phyloP scores from a whole-genome alignment of 306 rosid species.

The Lablab purpureus region DNA sequence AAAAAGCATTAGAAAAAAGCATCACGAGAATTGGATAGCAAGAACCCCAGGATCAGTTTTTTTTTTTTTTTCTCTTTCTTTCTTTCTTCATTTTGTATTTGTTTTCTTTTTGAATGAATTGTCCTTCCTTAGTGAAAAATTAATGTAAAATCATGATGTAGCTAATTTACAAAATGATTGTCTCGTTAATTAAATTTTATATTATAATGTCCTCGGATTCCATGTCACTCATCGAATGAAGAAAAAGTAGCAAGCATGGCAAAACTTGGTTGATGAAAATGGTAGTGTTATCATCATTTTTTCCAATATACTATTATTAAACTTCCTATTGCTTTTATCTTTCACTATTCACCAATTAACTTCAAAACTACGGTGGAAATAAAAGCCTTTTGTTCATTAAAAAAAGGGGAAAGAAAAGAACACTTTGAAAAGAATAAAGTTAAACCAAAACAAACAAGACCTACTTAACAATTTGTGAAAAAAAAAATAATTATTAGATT shows the following conservation, averaged over 20 bases:
- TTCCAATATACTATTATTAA: not conserved
- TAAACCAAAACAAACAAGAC: too few relatives aligned
- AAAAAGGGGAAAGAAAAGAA: not conserved
- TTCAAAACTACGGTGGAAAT: not conserved
- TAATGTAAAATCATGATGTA: slow-evolving; percentile 70
- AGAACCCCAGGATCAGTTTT: slow-evolving; percentile 41
- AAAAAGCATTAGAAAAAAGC: slow-evolving; percentile 39
- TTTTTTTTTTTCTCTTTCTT: slow-evolving; percentile 39
- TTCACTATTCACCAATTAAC: not conserved
- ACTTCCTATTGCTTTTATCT: not conserved
- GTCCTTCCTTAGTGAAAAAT: slow-evolving; percentile 53
- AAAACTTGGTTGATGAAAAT: slow-evolving; percentile 23
- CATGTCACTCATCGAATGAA: slow-evolving; percentile 31
- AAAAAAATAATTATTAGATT: not conserved
- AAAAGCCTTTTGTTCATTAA: not conserved
- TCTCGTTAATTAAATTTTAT: slow-evolving; percentile 34
- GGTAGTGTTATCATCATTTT: not conserved
- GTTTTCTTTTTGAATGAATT: slow-evolving; percentile 44
- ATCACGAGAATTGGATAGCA: slow-evolving; percentile 45
- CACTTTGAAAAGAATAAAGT: not conserved
- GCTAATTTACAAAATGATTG: slow-evolving; percentile 57
- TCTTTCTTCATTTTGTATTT: slow-evolving; percentile 28
- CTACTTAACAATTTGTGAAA: too few relatives aligned
- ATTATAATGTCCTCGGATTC: slow-evolving; percentile 44
- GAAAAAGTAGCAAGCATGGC: slow-evolving; percentile 6